Percentiles rank a stretch among this genome's conserved stretches.
These are phyloP conservation scores for Penicillium sp. DNA, from an alignment of 2,329 filamentous ascomycete species.

Conservation along the genomic window DNA sequence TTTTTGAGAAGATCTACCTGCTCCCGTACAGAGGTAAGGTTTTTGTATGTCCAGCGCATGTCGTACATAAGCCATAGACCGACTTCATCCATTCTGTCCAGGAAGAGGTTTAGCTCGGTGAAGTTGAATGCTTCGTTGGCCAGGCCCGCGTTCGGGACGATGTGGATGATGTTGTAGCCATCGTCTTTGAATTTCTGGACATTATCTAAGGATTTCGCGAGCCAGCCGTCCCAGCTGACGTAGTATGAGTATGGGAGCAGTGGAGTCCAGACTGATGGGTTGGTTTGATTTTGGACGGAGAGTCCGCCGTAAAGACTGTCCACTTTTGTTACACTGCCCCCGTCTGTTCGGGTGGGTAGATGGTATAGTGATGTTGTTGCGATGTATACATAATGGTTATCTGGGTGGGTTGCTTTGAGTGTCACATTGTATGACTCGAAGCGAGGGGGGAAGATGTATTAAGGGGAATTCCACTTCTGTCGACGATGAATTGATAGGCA, in stretches of 20 bases:
- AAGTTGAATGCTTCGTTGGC: constrained; percentile 42
- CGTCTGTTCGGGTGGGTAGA: constrained; percentile 43
- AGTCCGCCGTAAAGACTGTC: constrained; percentile 51
- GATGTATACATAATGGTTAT: constrained; percentile 36
- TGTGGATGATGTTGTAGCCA: constrained; percentile 52
- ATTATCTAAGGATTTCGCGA: constrained; percentile 33
- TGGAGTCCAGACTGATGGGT: constrained; percentile 32
- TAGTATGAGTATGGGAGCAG: constrained; percentile 53
- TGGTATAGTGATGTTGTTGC: constrained; percentile 41
- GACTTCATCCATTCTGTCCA: constrained; percentile 45
- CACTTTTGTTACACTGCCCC: constrained; percentile 49
- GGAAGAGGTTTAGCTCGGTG: constrained; percentile 40
- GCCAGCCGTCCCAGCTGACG: constrained; percentile 41
- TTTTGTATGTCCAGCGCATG: constrained; percentile 45
- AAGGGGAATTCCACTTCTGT: constrained; percentile 41
- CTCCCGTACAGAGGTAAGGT: constrained; percentile 36
- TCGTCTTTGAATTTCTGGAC: constrained; percentile 35
- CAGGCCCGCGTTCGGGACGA: constrained; percentile 42
- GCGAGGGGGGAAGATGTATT: constrained; percentile 25
- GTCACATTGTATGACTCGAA: constrained; percentile 40
- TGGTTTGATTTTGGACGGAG: constrained; percentile 40
- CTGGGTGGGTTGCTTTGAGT: constrained; percentile 32
- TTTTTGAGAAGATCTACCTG: constrained; percentile 27
- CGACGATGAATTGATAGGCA: constrained; percentile 39
- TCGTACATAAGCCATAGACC: constrained; percentile 53